Evolutionary conservation across 805 yeast species (phyloP).

Genomic region (Metschnikowia dekortorum): DNA sequence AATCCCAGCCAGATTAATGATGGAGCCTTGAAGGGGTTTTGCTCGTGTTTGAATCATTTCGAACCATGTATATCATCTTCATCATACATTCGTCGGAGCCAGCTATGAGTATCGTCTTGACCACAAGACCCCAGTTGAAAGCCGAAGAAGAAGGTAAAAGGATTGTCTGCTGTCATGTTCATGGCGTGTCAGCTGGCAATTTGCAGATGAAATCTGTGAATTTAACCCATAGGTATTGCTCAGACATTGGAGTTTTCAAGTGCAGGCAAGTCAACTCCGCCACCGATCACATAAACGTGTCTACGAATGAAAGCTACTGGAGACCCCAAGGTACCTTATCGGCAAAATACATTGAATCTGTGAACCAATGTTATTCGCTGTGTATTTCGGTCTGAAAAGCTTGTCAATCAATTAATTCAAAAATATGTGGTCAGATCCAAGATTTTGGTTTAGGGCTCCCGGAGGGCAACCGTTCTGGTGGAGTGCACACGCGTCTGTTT

Average conservation of each 20-base stretch:
- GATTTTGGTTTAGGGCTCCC: not conserved
- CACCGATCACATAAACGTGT: slow-evolving; percentile 5
- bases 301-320: slow-evolving; percentile 8
- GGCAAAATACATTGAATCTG: slow-evolving; percentile 14
- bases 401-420: not conserved
- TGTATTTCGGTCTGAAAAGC: not conserved
- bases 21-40: slow-evolving; percentile 14
- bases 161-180: slow-evolving; percentile 14
- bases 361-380: slow-evolving; percentile 1
- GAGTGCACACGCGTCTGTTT: not conserved
- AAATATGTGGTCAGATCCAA: not conserved
- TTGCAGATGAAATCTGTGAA: slow-evolving; percentile 15
- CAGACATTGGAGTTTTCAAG: slow-evolving; percentile 8
- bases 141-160: slow-evolving; percentile 3
- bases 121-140: slow-evolving; percentile 6
- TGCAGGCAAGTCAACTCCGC: slow-evolving; percentile 3
- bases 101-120: slow-evolving; percentile 13
- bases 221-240: slow-evolving; percentile 9
- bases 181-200: slow-evolving; percentile 15
- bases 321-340: slow-evolving; percentile 14
- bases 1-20: slow-evolving; percentile 9
- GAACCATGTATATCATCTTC: slow-evolving; percentile 11
- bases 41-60: slow-evolving; percentile 10
- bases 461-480: not conserved
- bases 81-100: slow-evolving; percentile 14